Evolutionary conservation across 768 basidiomycete species (phyloP).

Genomic region (Amanita rimosa): DNA sequence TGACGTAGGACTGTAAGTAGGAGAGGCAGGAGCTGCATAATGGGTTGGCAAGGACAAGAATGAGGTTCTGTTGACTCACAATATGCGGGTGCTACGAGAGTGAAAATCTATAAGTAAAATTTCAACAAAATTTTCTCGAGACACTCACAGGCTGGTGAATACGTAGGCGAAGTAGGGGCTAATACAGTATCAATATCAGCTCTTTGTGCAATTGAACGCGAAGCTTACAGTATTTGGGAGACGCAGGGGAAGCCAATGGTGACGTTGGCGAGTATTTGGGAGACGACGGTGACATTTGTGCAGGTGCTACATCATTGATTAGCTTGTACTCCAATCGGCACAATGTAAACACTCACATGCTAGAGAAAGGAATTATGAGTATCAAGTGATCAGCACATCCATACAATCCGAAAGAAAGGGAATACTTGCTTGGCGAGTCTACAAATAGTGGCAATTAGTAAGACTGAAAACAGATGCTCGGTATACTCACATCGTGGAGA

Average conservation of each 20-base stretch:
- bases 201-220: background rate
- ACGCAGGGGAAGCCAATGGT: slow-evolving; percentile 80
- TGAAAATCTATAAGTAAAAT: background rate
- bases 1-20: slow-evolving; percentile 78
- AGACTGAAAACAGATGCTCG: slow-evolving; percentile 6
- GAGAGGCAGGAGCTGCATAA: slow-evolving; percentile 64
- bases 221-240: slow-evolving; percentile 81
- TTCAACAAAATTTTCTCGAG: background rate
- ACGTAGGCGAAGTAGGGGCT: slow-evolving; percentile 84
- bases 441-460: slow-evolving; percentile 13
- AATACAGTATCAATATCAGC: slow-evolving; percentile 9
- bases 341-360: slow-evolving; percentile 43
- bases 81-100: slow-evolving; percentile 58
- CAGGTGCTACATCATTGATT: slow-evolving; percentile 41
- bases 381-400: slow-evolving; percentile 14
- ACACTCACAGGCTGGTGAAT: slow-evolving; percentile 77
- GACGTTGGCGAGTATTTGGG: slow-evolving; percentile 93
- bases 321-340: background rate
- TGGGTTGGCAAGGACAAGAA: background rate
- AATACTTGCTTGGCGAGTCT: slow-evolving; percentile 74
- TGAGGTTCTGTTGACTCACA: slow-evolving; percentile 35
- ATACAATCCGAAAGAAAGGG: slow-evolving; percentile 1
- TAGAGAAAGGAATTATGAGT: slow-evolving; percentile 14
- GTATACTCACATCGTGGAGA: slow-evolving; percentile 72
- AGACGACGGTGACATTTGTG: slow-evolving; percentile 79